Percentiles rank a stretch among this genome's conserved stretches.
Evolutionary conservation across 495 filamentous ascomycete genomes (phyloP).

Genomic region (Podospora pseudocomata): DNA sequence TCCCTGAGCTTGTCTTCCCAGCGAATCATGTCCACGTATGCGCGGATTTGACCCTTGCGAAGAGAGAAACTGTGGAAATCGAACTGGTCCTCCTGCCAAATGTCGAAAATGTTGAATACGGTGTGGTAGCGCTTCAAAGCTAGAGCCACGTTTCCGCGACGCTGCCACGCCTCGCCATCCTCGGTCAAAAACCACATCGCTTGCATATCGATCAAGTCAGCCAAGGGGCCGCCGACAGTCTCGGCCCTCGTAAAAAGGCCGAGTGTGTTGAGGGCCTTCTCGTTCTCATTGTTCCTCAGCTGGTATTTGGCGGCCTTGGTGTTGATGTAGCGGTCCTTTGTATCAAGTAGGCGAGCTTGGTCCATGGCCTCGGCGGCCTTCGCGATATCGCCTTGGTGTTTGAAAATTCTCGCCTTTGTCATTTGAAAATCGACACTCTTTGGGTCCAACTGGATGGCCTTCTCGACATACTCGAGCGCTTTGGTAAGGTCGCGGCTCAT

Average conservation of each 20-base stretch:
- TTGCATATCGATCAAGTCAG: conserved; percentile 96
- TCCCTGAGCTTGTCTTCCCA: conserved; percentile 91
- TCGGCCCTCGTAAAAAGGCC: conserved; percentile 89
- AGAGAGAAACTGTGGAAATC: conserved; percentile 98
- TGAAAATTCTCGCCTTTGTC: conserved; percentile 93
- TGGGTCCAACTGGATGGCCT: conserved; percentile 70
- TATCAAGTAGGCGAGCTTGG: conserved; percentile 75
- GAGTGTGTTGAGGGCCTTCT: conserved; percentile 80
- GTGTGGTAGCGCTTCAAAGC: conserved; percentile 88
- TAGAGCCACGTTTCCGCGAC: conserved; percentile 76
- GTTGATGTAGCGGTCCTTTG: conserved; percentile 94
- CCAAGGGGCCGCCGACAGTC: conserved; percentile 78
- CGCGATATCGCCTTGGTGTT: conserved; percentile 76
- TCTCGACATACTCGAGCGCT: conserved; percentile 78
- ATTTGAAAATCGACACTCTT: conserved; percentile 87
- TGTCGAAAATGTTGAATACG: conserved; percentile 87
- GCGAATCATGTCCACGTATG: conserved; percentile 92
- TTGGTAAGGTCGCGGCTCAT: conserved; percentile 78
- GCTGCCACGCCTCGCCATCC: conserved; percentile 84
- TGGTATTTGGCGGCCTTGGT: conserved; percentile 97
- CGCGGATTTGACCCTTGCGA: conserved; percentile 88
- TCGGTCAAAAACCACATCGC: conserved; percentile 96
- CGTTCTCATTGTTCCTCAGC: conserved; percentile 85
- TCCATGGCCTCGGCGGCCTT: conserved; percentile 89
- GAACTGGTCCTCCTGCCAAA: conserved; percentile 97